Percentiles rank a stretch among this genome's conserved stretches.
phyloP scores from a whole-genome alignment of 805 yeast species.

The Saturnispora mendoncae region DNA sequence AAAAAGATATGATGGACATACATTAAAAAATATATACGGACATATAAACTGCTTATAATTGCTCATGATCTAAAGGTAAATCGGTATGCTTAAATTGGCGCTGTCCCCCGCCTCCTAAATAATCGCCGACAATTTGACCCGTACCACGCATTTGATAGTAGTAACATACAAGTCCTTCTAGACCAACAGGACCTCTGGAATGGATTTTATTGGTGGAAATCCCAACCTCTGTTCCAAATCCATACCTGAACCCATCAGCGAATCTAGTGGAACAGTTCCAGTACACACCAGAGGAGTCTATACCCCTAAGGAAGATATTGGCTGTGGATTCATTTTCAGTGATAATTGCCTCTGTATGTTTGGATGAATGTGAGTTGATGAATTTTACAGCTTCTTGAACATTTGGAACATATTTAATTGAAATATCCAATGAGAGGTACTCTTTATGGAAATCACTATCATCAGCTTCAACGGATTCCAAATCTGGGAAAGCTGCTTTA shows the following conservation, averaged over 20 bases:
- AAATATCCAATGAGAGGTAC: slow-evolving; percentile 73
- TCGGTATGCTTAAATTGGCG: slow-evolving; percentile 70
- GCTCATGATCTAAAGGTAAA: slow-evolving; percentile 18
- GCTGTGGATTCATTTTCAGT: slow-evolving; percentile 70
- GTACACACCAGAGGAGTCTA: slow-evolving; percentile 94
- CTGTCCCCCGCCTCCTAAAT: slow-evolving; percentile 86
- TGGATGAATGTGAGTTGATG: slow-evolving; percentile 86
- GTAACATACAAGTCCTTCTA: slow-evolving; percentile 92
- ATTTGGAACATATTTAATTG: slow-evolving; percentile 53
- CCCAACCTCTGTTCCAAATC: slow-evolving; percentile 98
- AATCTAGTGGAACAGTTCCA: slow-evolving; percentile 97
- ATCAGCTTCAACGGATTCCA: slow-evolving; percentile 32
- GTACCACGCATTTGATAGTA: slow-evolving; percentile 88
- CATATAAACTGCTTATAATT: too few relatives aligned
- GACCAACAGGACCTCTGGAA: slow-evolving; percentile 97
- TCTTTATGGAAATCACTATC: slow-evolving; percentile 75
- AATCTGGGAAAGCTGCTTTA: slow-evolving; percentile 14
- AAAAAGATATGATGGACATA: too few relatives aligned
- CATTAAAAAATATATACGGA: slow-evolving; percentile 20
- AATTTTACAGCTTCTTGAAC: slow-evolving; percentile 73
- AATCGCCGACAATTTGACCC: slow-evolving; percentile 90
- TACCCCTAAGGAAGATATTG: slow-evolving; percentile 66
- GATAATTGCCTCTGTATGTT: slow-evolving; percentile 89
- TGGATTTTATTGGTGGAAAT: slow-evolving; percentile 95
- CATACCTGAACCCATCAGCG: slow-evolving; percentile 98